Percentiles rank a stretch among this genome's conserved stretches.
phyloP scores from a whole-genome alignment of 78 protist species.

The Dictyostelium purpureum region DNA sequence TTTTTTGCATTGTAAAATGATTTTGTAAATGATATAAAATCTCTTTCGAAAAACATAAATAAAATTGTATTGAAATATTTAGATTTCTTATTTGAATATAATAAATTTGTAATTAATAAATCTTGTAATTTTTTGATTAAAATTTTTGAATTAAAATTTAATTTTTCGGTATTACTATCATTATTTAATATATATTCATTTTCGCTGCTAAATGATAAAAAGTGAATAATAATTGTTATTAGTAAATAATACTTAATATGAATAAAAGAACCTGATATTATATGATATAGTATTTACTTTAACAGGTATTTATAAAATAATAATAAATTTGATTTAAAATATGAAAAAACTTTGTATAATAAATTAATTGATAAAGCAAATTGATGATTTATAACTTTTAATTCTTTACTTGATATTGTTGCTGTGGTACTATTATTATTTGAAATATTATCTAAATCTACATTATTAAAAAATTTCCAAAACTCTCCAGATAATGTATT shows the following conservation, averaged over 20 bases:
- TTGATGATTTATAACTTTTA: slow-evolving; percentile 20
- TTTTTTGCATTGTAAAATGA: slow-evolving; percentile 4
- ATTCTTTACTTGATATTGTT: background rate
- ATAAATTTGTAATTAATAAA: slow-evolving; percentile 10
- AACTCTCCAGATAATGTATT: background rate
- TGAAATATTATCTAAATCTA: background rate
- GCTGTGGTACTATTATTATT: background rate
- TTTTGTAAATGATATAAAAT: slow-evolving; percentile 65
- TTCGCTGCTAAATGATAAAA: no score
- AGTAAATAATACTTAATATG: no score
- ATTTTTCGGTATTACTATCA: background rate
- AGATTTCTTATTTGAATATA: background rate
- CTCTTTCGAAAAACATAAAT: slow-evolving; percentile 56
- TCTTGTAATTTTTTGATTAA: slow-evolving; percentile 39
- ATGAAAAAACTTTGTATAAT: slow-evolving; percentile 1
- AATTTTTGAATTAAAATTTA: background rate
- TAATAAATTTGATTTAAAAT: background rate
- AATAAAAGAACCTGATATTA: no score
- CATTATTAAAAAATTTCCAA: slow-evolving; percentile 13
- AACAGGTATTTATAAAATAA: background rate
- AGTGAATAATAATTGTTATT: no score
- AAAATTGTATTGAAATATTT: slow-evolving; percentile 23
- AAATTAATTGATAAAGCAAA: slow-evolving; percentile 22
- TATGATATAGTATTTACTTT: background rate
- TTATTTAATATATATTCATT: background rate